Base-by-base conservation (phyloP, 2,329 filamentous ascomycete species). In the Alternaria sp. region DNA sequence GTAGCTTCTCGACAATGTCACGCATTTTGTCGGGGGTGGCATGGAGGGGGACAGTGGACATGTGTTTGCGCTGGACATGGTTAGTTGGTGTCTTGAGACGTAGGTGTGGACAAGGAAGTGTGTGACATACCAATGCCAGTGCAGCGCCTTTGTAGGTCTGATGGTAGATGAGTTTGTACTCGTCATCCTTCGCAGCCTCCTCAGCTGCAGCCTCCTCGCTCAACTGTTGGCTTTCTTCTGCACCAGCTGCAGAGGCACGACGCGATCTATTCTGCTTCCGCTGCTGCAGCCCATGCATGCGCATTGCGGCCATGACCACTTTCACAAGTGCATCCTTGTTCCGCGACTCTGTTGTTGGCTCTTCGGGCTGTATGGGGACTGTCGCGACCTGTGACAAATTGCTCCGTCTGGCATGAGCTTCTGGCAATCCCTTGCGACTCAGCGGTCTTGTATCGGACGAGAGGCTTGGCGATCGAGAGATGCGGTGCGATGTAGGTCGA, bases 221-320 rank as follows among this genome's bases (percentile, higher is more conserved):
- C 6, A 59, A 9, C 12, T 62, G 58, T 40, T 73, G 67, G 8
- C 43, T 53, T 22, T 66, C 45, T 2, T 69, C 66, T 1, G 57
- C 45, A n/a, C 60, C 68, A 38, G 65, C 68, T 12, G 71, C 41
- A 3, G 76, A 78, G 12, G 64, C 56, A 18, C 64, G 65, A 12
- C 70, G 66, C 6, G 70, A 71, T 41, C 70, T 74, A 43, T 53
- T 71, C 68, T 79, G 73, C 68, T 79, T 82, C 43, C 76, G 73
- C 60, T 83, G 82, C 36, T 82, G 79, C 9, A 84, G 62, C 1
- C 84, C 84, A 62, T 85, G 79, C 61, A 85, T 78, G 2, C 84
- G 82, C 83, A 86, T 84, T 4, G 82, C 84, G 6, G 84, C 81
- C 81, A 85, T 83, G 25, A 85, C 81, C 5, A 84, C 75, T n/a